phyloP scores from a whole-genome alignment of 176 grass and related monocot species.

The Poa pratensis region DNA sequence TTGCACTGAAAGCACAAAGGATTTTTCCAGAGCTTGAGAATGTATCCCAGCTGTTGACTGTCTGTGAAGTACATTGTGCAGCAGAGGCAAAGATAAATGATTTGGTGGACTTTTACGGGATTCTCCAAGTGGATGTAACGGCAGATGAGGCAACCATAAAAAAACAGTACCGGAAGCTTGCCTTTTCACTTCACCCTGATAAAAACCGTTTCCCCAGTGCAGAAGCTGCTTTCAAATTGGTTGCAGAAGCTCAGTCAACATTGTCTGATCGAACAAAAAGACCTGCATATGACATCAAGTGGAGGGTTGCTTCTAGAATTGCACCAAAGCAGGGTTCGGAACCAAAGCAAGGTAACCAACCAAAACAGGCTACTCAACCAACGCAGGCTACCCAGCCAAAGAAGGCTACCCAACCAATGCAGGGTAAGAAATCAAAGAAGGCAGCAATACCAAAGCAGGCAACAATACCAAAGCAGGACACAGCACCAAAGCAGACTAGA shows the following conservation, averaged over 20 bases:
- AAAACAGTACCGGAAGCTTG: constrained; percentile 80
- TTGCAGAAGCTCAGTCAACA: constrained; percentile 73
- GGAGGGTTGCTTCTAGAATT: constrained; percentile 38
- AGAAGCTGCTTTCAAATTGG: constrained; percentile 87
- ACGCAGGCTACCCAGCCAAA: constrained; percentile 16
- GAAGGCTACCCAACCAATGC: not conserved
- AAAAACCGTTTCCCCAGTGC: constrained; percentile 73
- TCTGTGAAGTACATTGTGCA: constrained; percentile 85
- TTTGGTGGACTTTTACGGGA: constrained; percentile 62
- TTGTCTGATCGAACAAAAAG: constrained; percentile 74
- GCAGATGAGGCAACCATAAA: constrained; percentile 71
- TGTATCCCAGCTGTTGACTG: constrained; percentile 63
- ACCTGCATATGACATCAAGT: constrained; percentile 70
- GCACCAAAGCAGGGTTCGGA: constrained; percentile 33
- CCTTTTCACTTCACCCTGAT: constrained; percentile 83
- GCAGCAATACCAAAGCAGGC: constrained; percentile 2
- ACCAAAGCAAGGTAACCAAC: constrained; percentile 17
- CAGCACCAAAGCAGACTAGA: constrained; percentile 30
- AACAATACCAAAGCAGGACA: constrained; percentile 28
- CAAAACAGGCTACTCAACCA: not conserved
- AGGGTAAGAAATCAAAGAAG: not conserved
- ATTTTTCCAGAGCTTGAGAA: constrained; percentile 84
- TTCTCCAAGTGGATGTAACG: constrained; percentile 64
- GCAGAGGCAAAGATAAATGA: constrained; percentile 57
- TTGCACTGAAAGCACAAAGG: constrained; percentile 74